A percentile compares a stretch with the other conserved stretches of the same genome.
Conservation (phyloP, 768 basidiomycete species). For the Kockovaella imperatae region DNA sequence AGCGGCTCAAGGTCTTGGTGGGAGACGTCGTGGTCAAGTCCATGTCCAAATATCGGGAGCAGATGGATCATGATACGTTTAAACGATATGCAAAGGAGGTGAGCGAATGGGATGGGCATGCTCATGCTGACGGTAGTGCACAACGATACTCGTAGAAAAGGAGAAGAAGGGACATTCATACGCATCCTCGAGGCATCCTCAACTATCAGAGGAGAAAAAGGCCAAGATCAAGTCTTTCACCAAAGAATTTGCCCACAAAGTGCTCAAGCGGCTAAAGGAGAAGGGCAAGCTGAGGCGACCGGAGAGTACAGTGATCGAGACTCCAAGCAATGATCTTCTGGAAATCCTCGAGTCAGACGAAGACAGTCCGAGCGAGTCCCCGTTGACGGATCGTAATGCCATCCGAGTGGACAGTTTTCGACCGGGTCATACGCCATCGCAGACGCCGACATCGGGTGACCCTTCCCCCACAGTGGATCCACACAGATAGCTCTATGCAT, state of each 20-base stretch:
- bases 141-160: constrained; percentile 78
- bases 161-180: constrained; percentile 86
- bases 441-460: constrained; percentile 1
- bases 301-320: too few relatives aligned
- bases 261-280: constrained; percentile 46
- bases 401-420: neutral
- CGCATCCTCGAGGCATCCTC: constrained; percentile 58
- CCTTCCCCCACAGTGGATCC: neutral
- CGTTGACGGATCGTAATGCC: neutral
- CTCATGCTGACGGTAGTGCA: constrained; percentile 54
- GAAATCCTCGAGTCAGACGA: too few relatives aligned
- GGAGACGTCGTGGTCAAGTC: constrained; percentile 82
- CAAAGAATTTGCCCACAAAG: constrained; percentile 80
- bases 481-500: too few relatives aligned
- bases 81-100: constrained; percentile 96
- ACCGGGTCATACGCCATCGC: neutral
- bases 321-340: too few relatives aligned
- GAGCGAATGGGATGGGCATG: constrained; percentile 19
- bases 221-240: constrained; percentile 85
- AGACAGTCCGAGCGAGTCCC: too few relatives aligned
- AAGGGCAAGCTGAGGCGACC: constrained; percentile 27
- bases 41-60: constrained; percentile 79
- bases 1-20: constrained; percentile 70
- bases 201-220: constrained; percentile 79
- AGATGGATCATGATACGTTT: constrained; percentile 68